Evolutionary conservation across 2,329 filamentous ascomycete species (phyloP), one percentile per base, ranked within the genome.

Genomic region (Aspergillus pseudoviridinutans): DNA sequence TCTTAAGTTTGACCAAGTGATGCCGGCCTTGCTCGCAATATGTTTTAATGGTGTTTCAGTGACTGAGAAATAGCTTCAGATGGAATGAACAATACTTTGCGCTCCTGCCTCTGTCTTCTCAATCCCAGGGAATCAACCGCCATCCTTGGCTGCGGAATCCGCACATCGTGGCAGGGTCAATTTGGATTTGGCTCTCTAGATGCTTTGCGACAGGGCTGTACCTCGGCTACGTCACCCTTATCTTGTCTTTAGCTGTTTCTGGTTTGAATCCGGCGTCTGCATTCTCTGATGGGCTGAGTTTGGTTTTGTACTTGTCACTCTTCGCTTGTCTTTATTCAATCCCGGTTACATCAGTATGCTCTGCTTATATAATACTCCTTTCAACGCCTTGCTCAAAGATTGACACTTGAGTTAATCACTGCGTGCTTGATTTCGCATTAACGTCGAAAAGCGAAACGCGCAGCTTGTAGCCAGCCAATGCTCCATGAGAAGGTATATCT

Each of bases 311-410:
- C 61, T 59, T 58, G 56, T 61, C 67, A 53, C 35, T 29, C 44
- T 59, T 60, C 53, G 53, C 56, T 54, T 58, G 49, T 61, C 62
- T 60, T 58, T 46, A 52, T 55, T 50, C 53, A 59, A 60, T 54
- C 44, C 54, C 56, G 57, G 62, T 62, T 61, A 59, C 56, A 53
- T 61, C 60, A 70, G 70, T 72, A 72, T 72, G 64, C 62, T 66
- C 71, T 65, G 61, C 63, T 61, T 66, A 72, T 67, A 73, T 73
- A 73, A 73, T 73, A 2, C 68, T 41, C 50, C 10, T 51, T 22
- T 35, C 20, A 51, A 14, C 32, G 3, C 12, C 32, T 17, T 35
- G 32, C 14, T 35, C 12, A 2, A 35, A 35, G 32, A 17, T 17
- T 35, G 32, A 7, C 32, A 6, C 12, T 7, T 17, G 14, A 17